A percentile compares a stretch with the other conserved stretches of the same genome.
Conservation (phyloP, 768 basidiomycete species). For the Leccinum imitatum region DNA sequence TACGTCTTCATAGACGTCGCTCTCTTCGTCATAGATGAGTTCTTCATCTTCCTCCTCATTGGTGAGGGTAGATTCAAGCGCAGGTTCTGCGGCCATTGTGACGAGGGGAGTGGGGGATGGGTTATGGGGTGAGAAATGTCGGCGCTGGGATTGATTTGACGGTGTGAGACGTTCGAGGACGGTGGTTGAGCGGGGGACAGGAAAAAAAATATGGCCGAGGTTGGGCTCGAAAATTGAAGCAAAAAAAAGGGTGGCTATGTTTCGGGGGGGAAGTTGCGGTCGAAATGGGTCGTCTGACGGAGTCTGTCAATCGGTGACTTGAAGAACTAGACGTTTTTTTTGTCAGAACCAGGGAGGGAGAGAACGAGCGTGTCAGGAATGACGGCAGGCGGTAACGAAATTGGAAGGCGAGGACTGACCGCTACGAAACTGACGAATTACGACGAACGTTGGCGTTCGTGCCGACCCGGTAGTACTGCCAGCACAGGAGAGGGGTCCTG, state of each 20-base stretch:
- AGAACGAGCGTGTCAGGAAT: conserved; percentile 9
- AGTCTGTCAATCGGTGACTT: conserved; percentile 5
- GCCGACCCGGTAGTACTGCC: conserved; percentile 4
- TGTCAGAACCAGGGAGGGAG: neutral
- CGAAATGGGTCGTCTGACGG: conserved; percentile 2
- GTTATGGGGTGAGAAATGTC: conserved; percentile 7
- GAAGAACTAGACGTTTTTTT: neutral
- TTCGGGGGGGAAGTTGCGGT: neutral
- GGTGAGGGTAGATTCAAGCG: conserved; percentile 7
- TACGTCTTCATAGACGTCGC: conserved; percentile 31
- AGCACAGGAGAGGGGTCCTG: conserved; percentile 4
- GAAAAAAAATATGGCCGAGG: conserved; percentile 4
- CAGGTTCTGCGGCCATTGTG: conserved; percentile 25
- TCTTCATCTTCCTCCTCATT: conserved; percentile 9
- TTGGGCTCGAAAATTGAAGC: neutral
- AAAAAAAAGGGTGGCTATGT: neutral
- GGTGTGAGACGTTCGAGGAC: neutral
- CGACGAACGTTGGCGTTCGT: conserved; percentile 26
- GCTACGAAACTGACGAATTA: conserved; percentile 20
- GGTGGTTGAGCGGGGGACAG: conserved; percentile 14
- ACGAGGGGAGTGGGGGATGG: neutral
- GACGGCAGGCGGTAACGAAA: conserved; percentile 20
- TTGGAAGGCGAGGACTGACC: conserved; percentile 12
- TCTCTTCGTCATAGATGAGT: conserved; percentile 26
- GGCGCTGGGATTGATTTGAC: conserved; percentile 6